Base-by-base conservation (phyloP, 2,329 filamentous ascomycete genomes). In the Fusarium xyrophilum region DNA sequence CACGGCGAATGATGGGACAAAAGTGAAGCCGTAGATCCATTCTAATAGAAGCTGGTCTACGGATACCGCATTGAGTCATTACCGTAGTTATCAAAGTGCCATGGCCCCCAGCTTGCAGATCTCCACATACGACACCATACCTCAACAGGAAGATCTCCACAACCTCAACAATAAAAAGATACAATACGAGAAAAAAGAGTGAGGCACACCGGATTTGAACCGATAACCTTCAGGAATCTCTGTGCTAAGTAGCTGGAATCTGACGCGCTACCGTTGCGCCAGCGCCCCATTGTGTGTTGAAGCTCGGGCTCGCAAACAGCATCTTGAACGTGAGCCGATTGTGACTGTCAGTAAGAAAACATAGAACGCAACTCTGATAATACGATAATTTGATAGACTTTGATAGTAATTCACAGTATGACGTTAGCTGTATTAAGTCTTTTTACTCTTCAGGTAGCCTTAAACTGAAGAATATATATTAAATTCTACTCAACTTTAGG, bases 221-320 rank as follows among this genome's bases (percentile, higher is more conserved):
- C 46, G 46, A 50, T 50, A 50, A 50, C 46, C 46, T 50, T 50
- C 46, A 50, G 46, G 46, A 50, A 50, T 50, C 46, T 50, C 46
- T 30, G 30, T 50, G 46, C 46, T 50, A 8, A 11, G 3, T 11
- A 50, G 46, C 46, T 50, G 46, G 46, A 50, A 50, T 50, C 46
- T 50, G 46, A 50, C 46, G 46, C 46, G 46, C 46, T 50, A 50
- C 46, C 46, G 46, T 50, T 50, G 46, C 46, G 46, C 46, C 46
- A 50, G 46, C 46, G 46, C 46, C 46, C 46, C 46, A 25, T 25
- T 23, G 21, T 19, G 2, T 33, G 21, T 36, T 50, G 46, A n/a
- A 27, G 4, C 5, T 27, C 23, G 40, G 10, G 11, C 7, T 43
- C 3, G 12, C 17, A 27, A 43, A 2, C 17, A 43, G 39, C 2